phyloP scores from a whole-genome alignment of 441 rosid genomes.

The Croton laevigatus region DNA sequence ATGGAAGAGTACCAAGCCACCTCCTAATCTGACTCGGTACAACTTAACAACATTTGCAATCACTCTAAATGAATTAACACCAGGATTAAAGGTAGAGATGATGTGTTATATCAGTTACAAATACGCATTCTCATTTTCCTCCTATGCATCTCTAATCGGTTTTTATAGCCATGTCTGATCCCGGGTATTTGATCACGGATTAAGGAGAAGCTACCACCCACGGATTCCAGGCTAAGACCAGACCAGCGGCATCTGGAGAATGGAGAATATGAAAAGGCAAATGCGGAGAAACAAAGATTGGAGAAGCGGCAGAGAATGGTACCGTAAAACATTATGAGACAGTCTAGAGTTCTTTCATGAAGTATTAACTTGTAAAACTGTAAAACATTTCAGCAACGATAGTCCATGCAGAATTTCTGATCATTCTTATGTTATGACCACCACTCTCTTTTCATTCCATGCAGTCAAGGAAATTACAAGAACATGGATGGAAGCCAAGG shows the following conservation, averaged over 20 bases:
- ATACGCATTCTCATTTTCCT: conserved; percentile 28
- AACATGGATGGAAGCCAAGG: conserved; percentile 91
- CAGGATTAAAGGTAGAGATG: conserved; percentile 81
- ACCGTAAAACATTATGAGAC: conserved; percentile 10
- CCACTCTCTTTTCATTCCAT: neutral
- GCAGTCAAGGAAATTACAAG: conserved; percentile 90
- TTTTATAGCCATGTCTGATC: conserved; percentile 52
- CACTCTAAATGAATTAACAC: conserved; percentile 77
- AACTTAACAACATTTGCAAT: conserved; percentile 92
- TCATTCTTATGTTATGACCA: neutral
- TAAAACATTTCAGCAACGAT: neutral
- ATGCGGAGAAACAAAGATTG: conserved; percentile 80
- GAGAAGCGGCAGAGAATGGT: conserved; percentile 96
- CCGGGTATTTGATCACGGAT: conserved; percentile 60
- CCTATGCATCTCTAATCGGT: conserved; percentile 43
- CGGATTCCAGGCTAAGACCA: conserved; percentile 90
- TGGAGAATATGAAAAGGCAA: conserved; percentile 93
- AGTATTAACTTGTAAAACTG: neutral
- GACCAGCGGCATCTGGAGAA: conserved; percentile 94
- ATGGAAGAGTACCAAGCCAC: conserved; percentile 77
- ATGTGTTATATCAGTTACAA: conserved; percentile 27
- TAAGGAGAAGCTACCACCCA: conserved; percentile 97
- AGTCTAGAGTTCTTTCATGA: neutral
- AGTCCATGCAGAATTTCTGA: neutral
- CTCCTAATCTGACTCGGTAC: conserved; percentile 81